phyloP scores from a whole-genome alignment of 2,329 filamentous ascomycete species.

The Arthrobotrys megalospora region DNA sequence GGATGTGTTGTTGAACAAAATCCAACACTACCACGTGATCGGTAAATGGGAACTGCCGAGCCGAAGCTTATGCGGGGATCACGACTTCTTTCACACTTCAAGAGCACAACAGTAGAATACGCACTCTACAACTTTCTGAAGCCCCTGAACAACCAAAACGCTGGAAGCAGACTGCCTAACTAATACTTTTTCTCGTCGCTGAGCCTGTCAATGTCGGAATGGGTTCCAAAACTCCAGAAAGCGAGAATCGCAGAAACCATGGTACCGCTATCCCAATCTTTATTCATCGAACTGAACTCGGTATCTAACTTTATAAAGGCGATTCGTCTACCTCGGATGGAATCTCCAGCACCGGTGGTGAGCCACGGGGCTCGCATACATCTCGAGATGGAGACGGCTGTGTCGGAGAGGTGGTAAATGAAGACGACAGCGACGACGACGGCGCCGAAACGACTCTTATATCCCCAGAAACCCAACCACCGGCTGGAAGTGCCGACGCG shows the following conservation, averaged over 20 bases:
- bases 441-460: slow-evolving; percentile 18
- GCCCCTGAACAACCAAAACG: neutral
- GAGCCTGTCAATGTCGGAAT: slow-evolving; percentile 49
- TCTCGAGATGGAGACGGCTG: slow-evolving; percentile 50
- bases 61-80: neutral
- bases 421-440: slow-evolving; percentile 35
- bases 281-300: no score
- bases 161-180: no score
- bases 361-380: slow-evolving; percentile 47
- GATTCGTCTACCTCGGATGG: slow-evolving; percentile 24
- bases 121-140: neutral
- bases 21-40: slow-evolving; percentile 14
- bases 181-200: neutral
- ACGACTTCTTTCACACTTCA: no score
- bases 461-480: slow-evolving; percentile 19
- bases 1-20: no score
- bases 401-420: slow-evolving; percentile 41
- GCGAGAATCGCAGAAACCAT: slow-evolving; percentile 28
- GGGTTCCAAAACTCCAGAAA: slow-evolving; percentile 50
- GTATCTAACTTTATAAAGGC: slow-evolving; percentile 12
- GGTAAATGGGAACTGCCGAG: neutral
- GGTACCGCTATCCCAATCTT: slow-evolving; percentile 6
- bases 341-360: slow-evolving; percentile 6
- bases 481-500: neutral
- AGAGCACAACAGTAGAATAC: no score